Evolutionary conservation across 2,329 filamentous ascomycete species (phyloP), one percentile per base, ranked within the genome.

Genomic region (Chaetothyriales sp.): DNA sequence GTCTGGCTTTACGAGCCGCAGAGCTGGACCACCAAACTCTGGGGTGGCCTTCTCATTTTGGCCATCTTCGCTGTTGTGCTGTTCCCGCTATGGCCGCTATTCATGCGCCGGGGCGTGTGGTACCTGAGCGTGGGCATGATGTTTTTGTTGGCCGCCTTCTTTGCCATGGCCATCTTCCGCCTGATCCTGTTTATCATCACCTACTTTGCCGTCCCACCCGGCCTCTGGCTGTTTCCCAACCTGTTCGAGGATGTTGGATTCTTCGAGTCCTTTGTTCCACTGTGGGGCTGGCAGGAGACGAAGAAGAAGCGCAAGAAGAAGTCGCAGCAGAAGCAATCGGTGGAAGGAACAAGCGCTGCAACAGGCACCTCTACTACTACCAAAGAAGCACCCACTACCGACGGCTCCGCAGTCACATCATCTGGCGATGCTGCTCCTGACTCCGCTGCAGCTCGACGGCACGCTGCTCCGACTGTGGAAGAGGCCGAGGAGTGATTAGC

Each of bases 191-290:
- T 98, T 73, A 83, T 86, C 65, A 70, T 94, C 65, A 96, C 92
- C 19, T 88, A 94, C 69, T 94, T 96, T 64, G 75, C 77, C 15
- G 75, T 80, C 0, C 73, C 89, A 2, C 92, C 92, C 2, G 92
- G 92, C 61, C 75, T 98, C n/a, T 98, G 92, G 92, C 76, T 98
- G 44, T 98, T 90, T 70, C 92, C 92, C 47, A 98, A 98, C 65
- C 72, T 98, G 18, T 98, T 95, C 73, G 92, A 98, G 67, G 92
- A 98, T 65, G 92, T 98, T 25, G 94, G 90, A 6, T 96, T 98
- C 71, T 84, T 98, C 68, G 92, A 98, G 66, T 93, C 86, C 63
- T 98, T 98, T 77, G 83, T 83, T 64, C 92, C 92, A 18, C 70
- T 95, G 5, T 98, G 92, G 90, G 92, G 87, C 53, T 98, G 92